A percentile compares a stretch with the other conserved stretches of the same genome.
Evolutionary conservation across 148 eudicot species (phyloP).

Genomic region (Heliosperma pusillum): DNA sequence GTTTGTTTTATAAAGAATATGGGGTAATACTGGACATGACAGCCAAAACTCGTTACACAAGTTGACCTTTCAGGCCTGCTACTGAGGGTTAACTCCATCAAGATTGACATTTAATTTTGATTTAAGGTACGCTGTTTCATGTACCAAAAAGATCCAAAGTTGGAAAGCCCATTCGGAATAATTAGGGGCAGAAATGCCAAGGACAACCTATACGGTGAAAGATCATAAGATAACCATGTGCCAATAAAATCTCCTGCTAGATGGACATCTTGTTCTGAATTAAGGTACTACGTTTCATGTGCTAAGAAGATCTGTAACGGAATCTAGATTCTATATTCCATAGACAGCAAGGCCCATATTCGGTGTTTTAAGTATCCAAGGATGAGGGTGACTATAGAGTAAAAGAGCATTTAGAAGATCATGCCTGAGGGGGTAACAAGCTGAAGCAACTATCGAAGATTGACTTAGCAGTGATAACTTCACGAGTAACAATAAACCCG

Average conservation of each 20-base stretch:
- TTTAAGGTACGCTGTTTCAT: background rate
- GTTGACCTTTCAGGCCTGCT: background rate
- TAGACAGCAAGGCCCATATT: background rate
- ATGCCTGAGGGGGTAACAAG: background rate
- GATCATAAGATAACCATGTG: no score
- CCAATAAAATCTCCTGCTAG: background rate
- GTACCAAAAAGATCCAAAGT: no score
- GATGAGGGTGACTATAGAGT: slow-evolving; percentile 1
- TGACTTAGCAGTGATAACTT: background rate
- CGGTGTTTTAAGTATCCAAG: background rate
- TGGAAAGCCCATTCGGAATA: no score
- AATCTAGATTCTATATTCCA: background rate
- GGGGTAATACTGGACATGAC: background rate
- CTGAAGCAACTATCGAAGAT: background rate
- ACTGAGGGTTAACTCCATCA: background rate
- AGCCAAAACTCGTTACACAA: background rate
- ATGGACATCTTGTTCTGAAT: background rate
- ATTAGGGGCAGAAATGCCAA: no score
- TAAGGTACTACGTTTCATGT: background rate
- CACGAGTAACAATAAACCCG: background rate
- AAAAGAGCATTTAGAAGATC: background rate
- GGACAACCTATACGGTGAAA: no score
- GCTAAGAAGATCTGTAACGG: background rate
- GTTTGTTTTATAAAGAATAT: background rate
- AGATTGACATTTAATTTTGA: background rate